phyloP scores from a whole-genome alignment of 306 rosid species.

The Gleditsia sinensis region DNA sequence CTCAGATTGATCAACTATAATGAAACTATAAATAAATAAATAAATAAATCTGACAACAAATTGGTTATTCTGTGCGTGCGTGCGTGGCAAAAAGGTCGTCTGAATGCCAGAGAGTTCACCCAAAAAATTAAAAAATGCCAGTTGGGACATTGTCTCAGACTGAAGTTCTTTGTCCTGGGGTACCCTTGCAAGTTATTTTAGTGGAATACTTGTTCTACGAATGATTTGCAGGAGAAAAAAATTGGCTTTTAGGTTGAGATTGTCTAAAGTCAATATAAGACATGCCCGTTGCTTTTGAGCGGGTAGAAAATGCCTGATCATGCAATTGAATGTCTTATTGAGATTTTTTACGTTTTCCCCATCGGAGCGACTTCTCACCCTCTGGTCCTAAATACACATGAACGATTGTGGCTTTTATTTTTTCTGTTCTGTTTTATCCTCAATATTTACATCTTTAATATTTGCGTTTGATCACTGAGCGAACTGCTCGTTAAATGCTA shows the following conservation, averaged over 20 bases:
- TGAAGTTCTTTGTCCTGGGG: not conserved
- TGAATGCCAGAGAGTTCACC: not conserved
- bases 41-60: not conserved
- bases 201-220: slow-evolving; percentile 17
- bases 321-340: not conserved
- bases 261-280: not conserved
- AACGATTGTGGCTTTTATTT: not conserved
- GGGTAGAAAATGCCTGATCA: not conserved
- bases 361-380: not conserved
- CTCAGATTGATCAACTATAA: not conserved
- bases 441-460: not conserved
- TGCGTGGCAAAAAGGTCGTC: not conserved
- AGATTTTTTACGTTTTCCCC: not conserved
- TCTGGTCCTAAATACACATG: not conserved
- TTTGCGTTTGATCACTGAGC: not conserved
- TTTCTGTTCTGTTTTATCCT: not conserved
- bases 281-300: not conserved
- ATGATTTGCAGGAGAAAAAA: slow-evolving; percentile 7
- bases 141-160: not conserved
- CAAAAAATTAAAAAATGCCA: not conserved
- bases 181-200: not conserved
- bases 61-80: slow-evolving; percentile 10
- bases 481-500: not conserved
- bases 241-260: not conserved
- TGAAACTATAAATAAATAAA: not conserved